Evolutionary conservation across 306 rosid genomes (phyloP).

Genomic region (Prunus padus): DNA sequence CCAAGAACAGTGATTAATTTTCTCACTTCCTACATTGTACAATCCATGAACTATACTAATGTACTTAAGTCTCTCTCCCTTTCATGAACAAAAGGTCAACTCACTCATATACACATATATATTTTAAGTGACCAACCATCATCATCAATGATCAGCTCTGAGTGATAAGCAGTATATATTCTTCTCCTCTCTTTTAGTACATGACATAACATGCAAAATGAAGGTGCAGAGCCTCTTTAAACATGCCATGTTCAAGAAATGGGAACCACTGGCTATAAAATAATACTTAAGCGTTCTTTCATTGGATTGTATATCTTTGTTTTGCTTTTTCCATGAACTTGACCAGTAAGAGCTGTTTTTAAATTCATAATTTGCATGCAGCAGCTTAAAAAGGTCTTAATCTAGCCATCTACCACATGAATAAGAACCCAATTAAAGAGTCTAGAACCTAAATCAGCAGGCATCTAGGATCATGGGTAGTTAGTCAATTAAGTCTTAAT

Average conservation of each 20-base stretch:
- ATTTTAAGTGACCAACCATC: neutral
- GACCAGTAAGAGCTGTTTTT: neutral
- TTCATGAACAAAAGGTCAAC: neutral
- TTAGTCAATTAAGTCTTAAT: neutral
- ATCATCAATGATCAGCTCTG: neutral
- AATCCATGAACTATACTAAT: neutral
- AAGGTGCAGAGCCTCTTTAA: conserved; percentile 13
- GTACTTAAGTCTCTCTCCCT: too few species aligned
- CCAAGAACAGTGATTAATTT: neutral
- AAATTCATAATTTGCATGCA: conserved; percentile 2
- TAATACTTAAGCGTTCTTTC: neutral
- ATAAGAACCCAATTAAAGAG: neutral
- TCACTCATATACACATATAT: too few species aligned
- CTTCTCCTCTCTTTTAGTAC: neutral
- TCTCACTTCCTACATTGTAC: neutral
- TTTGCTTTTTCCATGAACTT: conserved; percentile 13
- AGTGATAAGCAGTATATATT: too few species aligned
- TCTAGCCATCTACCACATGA: neutral
- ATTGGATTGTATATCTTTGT: conserved; percentile 21
- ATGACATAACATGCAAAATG: neutral
- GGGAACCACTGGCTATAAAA: conserved; percentile 29
- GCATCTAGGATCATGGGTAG: conserved; percentile 18
- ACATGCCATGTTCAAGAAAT: conserved; percentile 29
- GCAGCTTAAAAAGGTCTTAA: conserved; percentile 7
- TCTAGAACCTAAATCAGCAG: neutral